Evolutionary conservation across 2,329 filamentous ascomycete species (phyloP).

Genomic region (Chaetomiaceae sp.): DNA sequence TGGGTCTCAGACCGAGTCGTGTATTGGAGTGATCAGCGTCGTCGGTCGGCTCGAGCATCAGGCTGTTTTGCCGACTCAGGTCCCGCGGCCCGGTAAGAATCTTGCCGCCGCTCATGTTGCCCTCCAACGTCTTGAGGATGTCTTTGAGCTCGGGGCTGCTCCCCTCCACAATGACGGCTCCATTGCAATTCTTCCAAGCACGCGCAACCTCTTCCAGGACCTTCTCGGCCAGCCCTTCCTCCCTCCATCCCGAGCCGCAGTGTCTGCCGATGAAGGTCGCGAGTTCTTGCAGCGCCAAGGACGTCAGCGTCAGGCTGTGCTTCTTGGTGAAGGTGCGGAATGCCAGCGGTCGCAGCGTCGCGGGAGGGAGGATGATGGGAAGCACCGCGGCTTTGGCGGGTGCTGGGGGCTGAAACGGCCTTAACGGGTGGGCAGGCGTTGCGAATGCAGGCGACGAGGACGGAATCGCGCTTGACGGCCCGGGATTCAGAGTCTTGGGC

Average conservation of each 20-base stretch:
- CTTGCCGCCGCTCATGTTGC: slow-evolving; percentile 81
- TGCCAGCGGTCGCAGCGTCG: slow-evolving; percentile 80
- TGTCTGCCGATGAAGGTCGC: slow-evolving; percentile 87
- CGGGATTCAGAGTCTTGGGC: slow-evolving; percentile 30
- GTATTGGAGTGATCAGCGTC: slow-evolving; percentile 49
- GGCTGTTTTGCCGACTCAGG: slow-evolving; percentile 57
- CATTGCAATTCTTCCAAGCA: slow-evolving; percentile 84
- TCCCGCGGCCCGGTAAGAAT: slow-evolving; percentile 48
- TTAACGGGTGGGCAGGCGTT: slow-evolving; percentile 75
- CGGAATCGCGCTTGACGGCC: slow-evolving; percentile 52
- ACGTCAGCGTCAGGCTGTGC: slow-evolving; percentile 86
- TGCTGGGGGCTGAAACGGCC: slow-evolving; percentile 50
- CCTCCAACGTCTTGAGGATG: slow-evolving; percentile 78
- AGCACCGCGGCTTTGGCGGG: slow-evolving; percentile 59
- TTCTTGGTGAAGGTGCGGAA: slow-evolving; percentile 98
- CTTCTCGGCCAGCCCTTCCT: slow-evolving; percentile 86
- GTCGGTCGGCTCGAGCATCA: slow-evolving; percentile 52
- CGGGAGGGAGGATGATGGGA: slow-evolving; percentile 81
- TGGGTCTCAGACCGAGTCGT: slow-evolving; percentile 48
- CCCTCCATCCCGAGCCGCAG: slow-evolving; percentile 93
- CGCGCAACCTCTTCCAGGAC: slow-evolving; percentile 88
- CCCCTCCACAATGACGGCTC: slow-evolving; percentile 87
- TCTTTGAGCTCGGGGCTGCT: slow-evolving; percentile 66
- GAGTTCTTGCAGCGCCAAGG: slow-evolving; percentile 75
- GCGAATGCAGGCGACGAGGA: slow-evolving; percentile 89